Conservation (phyloP, 805 yeast species). For the Candida alai region DNA sequence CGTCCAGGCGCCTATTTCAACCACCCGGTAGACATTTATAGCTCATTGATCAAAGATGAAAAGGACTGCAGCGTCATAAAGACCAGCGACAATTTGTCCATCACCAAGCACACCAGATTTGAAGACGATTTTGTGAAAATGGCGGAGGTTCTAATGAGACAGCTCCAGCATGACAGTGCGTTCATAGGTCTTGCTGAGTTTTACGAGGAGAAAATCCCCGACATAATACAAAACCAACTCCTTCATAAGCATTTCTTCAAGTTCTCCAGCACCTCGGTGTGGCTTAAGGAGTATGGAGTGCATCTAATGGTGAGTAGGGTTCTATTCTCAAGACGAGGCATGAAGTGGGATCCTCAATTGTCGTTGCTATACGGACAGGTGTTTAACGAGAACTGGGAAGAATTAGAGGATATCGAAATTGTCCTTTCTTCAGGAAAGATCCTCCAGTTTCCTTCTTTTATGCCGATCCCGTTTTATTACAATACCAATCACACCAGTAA, state of each 20-base stretch:
- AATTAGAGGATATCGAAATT: slow-evolving; percentile 17
- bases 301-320: slow-evolving; percentile 30
- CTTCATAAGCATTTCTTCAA: slow-evolving; percentile 22
- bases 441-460: slow-evolving; percentile 10
- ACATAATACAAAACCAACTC: slow-evolving; percentile 6
- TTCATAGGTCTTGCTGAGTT: slow-evolving; percentile 5
- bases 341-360: slow-evolving; percentile 21
- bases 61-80: neutral
- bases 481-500: slow-evolving; percentile 7
- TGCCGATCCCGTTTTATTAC: slow-evolving; percentile 13
- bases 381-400: slow-evolving; percentile 21
- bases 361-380: slow-evolving; percentile 21
- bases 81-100: neutral
- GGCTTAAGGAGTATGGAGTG: slow-evolving; percentile 28
- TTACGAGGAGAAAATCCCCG: slow-evolving; percentile 8
- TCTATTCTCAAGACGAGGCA: slow-evolving; percentile 20
- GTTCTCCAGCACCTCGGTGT: slow-evolving; percentile 31
- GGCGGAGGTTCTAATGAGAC: slow-evolving; percentile 3
- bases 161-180: slow-evolving; percentile 7
- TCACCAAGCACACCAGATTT: slow-evolving; percentile 1
- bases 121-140: slow-evolving; percentile 9
- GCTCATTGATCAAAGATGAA: no score
- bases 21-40: no score
- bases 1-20: no score
- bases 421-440: slow-evolving; percentile 17